Conservation (phyloP, 2,329 filamentous ascomycete species). For the Akanthomyces lecanii region DNA sequence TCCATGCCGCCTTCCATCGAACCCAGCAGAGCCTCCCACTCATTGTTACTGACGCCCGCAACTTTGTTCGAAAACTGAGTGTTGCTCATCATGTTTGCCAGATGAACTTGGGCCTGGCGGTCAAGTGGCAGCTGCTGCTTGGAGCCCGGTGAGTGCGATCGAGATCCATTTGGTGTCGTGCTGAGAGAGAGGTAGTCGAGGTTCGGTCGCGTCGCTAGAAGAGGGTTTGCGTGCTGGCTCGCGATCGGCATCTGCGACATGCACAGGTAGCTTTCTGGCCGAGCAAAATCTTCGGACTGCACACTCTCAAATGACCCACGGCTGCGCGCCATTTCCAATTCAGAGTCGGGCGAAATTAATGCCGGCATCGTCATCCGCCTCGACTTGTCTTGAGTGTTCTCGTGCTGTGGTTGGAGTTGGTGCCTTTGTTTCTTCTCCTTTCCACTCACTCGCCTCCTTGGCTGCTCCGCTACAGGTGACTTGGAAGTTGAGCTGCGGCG, state of each 20-base stretch:
- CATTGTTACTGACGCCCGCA: slow-evolving; percentile 53
- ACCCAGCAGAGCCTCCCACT: slow-evolving; percentile 80
- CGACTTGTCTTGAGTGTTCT: slow-evolving; percentile 47
- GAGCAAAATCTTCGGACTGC: slow-evolving; percentile 30
- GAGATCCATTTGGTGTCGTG: slow-evolving; percentile 43
- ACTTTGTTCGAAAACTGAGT: slow-evolving; percentile 28
- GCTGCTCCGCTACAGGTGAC: slow-evolving; percentile 41
- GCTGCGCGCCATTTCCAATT: slow-evolving; percentile 38
- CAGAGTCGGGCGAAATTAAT: slow-evolving; percentile 30
- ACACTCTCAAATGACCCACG: slow-evolving; percentile 47
- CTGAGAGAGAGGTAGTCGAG: slow-evolving; percentile 57
- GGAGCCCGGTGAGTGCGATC: slow-evolving; percentile 46
- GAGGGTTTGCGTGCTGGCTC: slow-evolving; percentile 27
- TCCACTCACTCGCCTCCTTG: slow-evolving; percentile 36
- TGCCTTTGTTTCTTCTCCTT: slow-evolving; percentile 42
- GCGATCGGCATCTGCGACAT: slow-evolving; percentile 40
- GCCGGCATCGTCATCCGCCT: slow-evolving; percentile 53
- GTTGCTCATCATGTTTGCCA: slow-evolving; percentile 24
- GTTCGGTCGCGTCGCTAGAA: slow-evolving; percentile 38
- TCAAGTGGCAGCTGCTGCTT: slow-evolving; percentile 22
- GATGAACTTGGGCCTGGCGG: slow-evolving; percentile 24
- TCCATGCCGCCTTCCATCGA: slow-evolving; percentile 74
- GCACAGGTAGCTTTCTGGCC: slow-evolving; percentile 47
- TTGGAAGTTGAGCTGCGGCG: slow-evolving; percentile 36
- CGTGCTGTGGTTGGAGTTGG: neutral